Base-by-base conservation (phyloP, 495 filamentous ascomycete genomes). In the Staphylotrichum tortipilum region DNA sequence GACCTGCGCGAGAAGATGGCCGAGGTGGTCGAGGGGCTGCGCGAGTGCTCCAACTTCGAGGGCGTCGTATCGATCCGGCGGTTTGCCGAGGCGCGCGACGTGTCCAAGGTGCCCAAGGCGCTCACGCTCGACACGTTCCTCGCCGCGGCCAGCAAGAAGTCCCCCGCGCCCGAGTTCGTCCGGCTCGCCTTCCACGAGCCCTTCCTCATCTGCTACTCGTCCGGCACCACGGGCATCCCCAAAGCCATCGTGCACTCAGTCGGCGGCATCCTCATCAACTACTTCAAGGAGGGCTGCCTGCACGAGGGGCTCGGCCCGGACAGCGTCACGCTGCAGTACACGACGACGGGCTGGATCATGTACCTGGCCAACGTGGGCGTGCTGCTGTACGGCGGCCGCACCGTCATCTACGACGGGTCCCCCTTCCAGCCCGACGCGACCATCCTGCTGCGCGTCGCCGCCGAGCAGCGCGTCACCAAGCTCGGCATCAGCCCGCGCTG, bases 341-440 rank as follows among this genome's bases (percentile, higher is more conserved):
- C 75, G 14, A 81, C 78, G 36, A 86, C 83, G 0, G 86, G 86
- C 6, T 91, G 86, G 86, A 89, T 91, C 58, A 91, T 91, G 86
- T 90, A 90, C 63, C 64, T 87, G 26, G 61, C 74, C 17, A 72
- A 70, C 41, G 65, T 84, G 15, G 64, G 66, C 26, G 64, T 67
- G 3, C 67, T 88, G 12, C 57, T 83, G 0, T 58, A 65, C 21
- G 84, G 86, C 7, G 70, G 70, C 0, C 71, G 77, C 26, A 63
- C 77, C 8, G 60, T 91, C 38, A 61, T 88, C 6, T 91, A 89
- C 62, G 86, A 91, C 61, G 86, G 86, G 12, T 84, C 78, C 3
- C 86, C 86, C 4, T 88, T 90, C 63, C 66, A 79, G 42, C 86
- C 86, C 1, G 75, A 81, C 56, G 61, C 78, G 7, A 68, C 60